Percentiles rank a stretch among this genome's conserved stretches.
phyloP scores from a whole-genome alignment of 192 early-diverging fungal genomes.

The Glomus cerebriforme region DNA sequence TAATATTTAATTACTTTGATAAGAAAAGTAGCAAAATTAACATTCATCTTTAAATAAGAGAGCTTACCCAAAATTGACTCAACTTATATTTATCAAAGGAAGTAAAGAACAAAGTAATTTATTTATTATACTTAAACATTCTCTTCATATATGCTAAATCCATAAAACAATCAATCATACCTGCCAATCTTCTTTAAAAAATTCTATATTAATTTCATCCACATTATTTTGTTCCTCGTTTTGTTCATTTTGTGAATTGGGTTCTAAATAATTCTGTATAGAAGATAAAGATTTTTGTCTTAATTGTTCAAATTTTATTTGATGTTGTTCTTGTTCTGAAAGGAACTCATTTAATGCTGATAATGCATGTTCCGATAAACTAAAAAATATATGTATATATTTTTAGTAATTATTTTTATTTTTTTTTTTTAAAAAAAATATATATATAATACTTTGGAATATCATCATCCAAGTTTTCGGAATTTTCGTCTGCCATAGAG shows the following conservation, averaged over 20 bases:
- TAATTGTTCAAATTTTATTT: constrained; percentile 64
- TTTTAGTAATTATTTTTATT: background rate
- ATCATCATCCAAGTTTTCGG: too few relatives aligned
- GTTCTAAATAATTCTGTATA: background rate
- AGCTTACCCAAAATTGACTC: constrained; percentile 54
- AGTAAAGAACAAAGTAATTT: constrained; percentile 6
- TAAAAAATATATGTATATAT: background rate
- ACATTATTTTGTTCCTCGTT: constrained; percentile 30
- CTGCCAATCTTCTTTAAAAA: constrained; percentile 84
- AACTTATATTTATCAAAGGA: constrained; percentile 29
- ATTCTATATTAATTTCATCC: constrained; percentile 54
- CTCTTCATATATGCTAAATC: background rate
- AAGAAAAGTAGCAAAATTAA: constrained; percentile 9
- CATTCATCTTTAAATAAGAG: constrained; percentile 31
- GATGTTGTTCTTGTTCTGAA: constrained; percentile 62
- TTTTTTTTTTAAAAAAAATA: too few relatives aligned
- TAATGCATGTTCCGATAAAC: constrained; percentile 24
- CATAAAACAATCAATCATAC: constrained; percentile 51
- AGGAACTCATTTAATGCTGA: constrained; percentile 31
- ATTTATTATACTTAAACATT: background rate
- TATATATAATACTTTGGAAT: too few relatives aligned
- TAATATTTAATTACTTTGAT: background rate
- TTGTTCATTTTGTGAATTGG: constrained; percentile 21
- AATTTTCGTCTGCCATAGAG: too few relatives aligned
- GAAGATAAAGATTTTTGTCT: constrained; percentile 48